phyloP scores from a whole-genome alignment of 257 asterid genomes.

The Rehmannia glutinosa region DNA sequence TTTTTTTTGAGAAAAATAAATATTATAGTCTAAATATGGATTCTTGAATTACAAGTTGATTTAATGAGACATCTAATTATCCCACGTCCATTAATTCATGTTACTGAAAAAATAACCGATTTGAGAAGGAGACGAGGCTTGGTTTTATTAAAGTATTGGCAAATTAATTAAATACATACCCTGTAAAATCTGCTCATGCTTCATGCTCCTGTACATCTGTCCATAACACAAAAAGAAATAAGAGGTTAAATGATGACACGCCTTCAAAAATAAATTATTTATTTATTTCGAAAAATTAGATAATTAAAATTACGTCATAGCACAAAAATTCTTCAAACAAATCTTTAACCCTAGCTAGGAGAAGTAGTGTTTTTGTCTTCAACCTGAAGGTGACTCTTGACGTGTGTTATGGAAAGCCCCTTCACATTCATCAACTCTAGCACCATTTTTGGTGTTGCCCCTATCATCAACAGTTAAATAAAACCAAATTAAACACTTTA shows the following conservation, averaged over 20 bases:
- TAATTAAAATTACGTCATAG: not conserved
- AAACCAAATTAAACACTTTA: not conserved
- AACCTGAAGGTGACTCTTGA: conserved; percentile 91
- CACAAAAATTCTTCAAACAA: not conserved
- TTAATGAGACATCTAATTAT: no score
- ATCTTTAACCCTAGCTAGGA: not conserved
- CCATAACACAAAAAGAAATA: conserved; percentile 2
- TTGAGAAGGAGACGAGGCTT: no score
- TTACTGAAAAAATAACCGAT: no score
- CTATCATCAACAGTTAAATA: conserved; percentile 17
- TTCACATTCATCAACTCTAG: conserved; percentile 71
- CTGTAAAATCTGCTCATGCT: conserved; percentile 52
- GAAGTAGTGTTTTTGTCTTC: conserved; percentile 15
- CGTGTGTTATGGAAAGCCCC: conserved; percentile 68
- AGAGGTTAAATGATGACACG: not conserved
- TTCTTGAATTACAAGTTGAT: no score
- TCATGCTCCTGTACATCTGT: conserved; percentile 84
- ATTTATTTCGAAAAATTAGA: not conserved
- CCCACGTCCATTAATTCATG: no score
- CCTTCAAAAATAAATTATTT: not conserved
- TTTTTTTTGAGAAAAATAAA: no score
- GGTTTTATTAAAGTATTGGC: no score
- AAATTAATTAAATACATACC: conserved; percentile 38
- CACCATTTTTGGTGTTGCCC: conserved; percentile 88
- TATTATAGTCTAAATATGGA: no score